These are phyloP conservation scores for Coemansia javaensis DNA, from an alignment of 192 early-diverging fungal genomes.

Conservation along the genomic window DNA sequence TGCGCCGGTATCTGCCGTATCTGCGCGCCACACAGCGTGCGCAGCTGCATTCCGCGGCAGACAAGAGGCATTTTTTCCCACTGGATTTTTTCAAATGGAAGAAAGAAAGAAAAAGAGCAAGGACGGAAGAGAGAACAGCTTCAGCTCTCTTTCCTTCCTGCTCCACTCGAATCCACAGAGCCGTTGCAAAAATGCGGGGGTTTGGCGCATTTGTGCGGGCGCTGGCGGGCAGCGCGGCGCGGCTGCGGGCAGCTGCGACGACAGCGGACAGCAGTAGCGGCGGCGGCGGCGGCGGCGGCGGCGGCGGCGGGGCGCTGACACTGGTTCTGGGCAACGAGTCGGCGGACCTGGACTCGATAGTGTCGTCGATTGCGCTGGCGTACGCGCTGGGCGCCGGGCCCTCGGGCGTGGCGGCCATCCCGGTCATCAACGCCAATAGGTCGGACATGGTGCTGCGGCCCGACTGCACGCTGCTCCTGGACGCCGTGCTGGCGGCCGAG, in stretches of 20 bases:
- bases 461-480: conserved; percentile 24
- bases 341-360: conserved; percentile 50
- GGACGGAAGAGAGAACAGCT: too few relatives aligned
- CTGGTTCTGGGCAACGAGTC: conserved; percentile 50
- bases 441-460: conserved; percentile 34
- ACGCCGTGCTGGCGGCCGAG: conserved; percentile 3
- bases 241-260: too few relatives aligned
- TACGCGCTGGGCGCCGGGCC: conserved; percentile 16
- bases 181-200: conserved; percentile 2
- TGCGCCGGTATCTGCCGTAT: background rate
- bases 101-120: too few relatives aligned
- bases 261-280: too few relatives aligned
- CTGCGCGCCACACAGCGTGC: background rate
- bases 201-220: conserved; percentile 28
- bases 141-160: too few relatives aligned
- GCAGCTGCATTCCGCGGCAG: too few relatives aligned
- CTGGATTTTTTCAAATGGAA: background rate
- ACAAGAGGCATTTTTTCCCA: too few relatives aligned
- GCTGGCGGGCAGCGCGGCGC: conserved; percentile 19
- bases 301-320: conserved; percentile 4
- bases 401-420: conserved; percentile 5
- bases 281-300: background rate
- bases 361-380: conserved; percentile 37
- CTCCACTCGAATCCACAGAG: background rate
- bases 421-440: conserved; percentile 35